Evolutionary conservation across 352 stramenopile species (phyloP).

Genomic region (Pythium brachiatum): DNA sequence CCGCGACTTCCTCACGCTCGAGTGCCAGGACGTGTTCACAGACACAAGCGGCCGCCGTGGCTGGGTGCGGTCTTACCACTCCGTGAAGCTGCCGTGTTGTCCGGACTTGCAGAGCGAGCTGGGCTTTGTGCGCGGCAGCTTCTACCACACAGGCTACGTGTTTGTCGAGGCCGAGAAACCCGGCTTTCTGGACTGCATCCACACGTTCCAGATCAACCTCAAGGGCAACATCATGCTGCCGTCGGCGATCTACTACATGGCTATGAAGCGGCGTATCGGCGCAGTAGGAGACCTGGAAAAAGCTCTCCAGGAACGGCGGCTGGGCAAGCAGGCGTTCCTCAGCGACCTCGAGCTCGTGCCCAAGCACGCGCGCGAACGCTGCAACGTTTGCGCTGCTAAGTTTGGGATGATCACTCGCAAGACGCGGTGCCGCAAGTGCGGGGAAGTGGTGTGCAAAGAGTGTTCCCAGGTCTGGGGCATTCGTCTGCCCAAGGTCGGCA

Average conservation of each 20-base stretch:
- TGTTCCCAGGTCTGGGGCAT: slow-evolving; percentile 64
- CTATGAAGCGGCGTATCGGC: slow-evolving; percentile 53
- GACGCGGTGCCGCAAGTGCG: slow-evolving; percentile 61
- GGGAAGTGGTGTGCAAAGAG: slow-evolving; percentile 65
- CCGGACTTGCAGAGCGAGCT: slow-evolving; percentile 49
- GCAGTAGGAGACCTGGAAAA: slow-evolving; percentile 47
- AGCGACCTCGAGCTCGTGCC: slow-evolving; percentile 66
- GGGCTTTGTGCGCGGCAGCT: slow-evolving; percentile 54
- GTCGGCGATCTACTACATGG: slow-evolving; percentile 41
- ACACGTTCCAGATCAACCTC: slow-evolving; percentile 59
- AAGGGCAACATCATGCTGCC: slow-evolving; percentile 54
- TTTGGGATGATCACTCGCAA: slow-evolving; percentile 71
- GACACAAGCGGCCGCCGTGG: slow-evolving; percentile 57
- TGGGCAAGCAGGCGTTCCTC: slow-evolving; percentile 55
- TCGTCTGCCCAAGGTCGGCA: slow-evolving; percentile 38
- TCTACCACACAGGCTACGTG: slow-evolving; percentile 72
- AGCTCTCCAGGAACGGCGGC: slow-evolving; percentile 45
- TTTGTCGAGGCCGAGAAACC: slow-evolving; percentile 65
- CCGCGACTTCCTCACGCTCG: slow-evolving; percentile 68
- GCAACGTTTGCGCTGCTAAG: slow-evolving; percentile 51
- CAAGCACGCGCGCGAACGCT: slow-evolving; percentile 51
- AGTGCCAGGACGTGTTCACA: slow-evolving; percentile 73
- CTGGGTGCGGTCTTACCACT: slow-evolving; percentile 72
- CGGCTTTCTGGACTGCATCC: slow-evolving; percentile 65
- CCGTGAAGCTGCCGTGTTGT: slow-evolving; percentile 62